Percentiles rank a stretch among this genome's conserved stretches.
phyloP scores from a whole-genome alignment of 2,329 filamentous ascomycete species.

The Leptosphaerulina australis region DNA sequence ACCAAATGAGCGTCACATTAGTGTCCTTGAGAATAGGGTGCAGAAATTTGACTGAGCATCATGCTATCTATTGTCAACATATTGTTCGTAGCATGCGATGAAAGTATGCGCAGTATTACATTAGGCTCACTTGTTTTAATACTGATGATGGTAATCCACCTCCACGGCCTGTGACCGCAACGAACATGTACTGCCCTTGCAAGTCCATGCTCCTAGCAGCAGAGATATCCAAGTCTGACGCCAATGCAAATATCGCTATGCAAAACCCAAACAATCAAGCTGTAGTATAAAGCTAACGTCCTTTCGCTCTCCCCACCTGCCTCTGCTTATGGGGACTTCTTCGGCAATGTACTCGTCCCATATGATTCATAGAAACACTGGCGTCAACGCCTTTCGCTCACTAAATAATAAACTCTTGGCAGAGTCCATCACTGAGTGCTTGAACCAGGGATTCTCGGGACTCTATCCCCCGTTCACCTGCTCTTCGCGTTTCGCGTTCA shows the following conservation, averaged over 20 bases:
- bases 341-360: neutral
- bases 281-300: neutral
- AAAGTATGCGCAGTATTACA: neutral
- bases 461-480: slow-evolving; percentile 34
- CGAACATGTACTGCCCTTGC: neutral
- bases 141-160: neutral
- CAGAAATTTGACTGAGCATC: too few species aligned
- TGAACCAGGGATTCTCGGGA: slow-evolving; percentile 15
- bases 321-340: neutral
- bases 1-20: too few species aligned
- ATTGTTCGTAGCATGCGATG: too few species aligned
- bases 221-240: slow-evolving; percentile 12
- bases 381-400: slow-evolving; percentile 5
- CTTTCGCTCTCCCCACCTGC: neutral
- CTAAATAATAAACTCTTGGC: neutral
- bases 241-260: slow-evolving; percentile 16
- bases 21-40: too few species aligned
- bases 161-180: neutral
- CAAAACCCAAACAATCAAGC: slow-evolving; percentile 14
- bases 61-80: too few species aligned
- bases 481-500: slow-evolving; percentile 39
- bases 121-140: slow-evolving; percentile 4
- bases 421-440: neutral
- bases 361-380: slow-evolving; percentile 5
- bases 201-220: neutral